These are phyloP conservation scores for Sporothrix phasma DNA, from an alignment of 2,329 filamentous ascomycete genomes.

Conservation along the genomic window DNA sequence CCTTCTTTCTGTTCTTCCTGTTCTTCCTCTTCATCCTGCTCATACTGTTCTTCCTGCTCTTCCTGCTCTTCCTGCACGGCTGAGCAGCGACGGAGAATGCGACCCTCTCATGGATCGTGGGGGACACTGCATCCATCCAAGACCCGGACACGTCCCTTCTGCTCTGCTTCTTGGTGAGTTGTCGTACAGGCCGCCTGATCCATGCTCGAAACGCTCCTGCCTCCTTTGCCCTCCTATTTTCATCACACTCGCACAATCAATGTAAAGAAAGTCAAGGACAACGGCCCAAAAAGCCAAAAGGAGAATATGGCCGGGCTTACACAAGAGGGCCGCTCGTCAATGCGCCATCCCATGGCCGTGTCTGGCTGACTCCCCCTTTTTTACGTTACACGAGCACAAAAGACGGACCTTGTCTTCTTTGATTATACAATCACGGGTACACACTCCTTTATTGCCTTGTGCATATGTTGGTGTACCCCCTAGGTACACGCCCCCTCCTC, in stretches of 20 bases:
- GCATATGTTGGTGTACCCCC: neutral
- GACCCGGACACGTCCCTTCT: neutral
- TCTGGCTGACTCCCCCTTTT: neutral
- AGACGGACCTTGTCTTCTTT: neutral
- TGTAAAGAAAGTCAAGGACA: neutral
- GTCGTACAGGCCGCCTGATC: neutral
- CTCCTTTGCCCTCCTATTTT: neutral
- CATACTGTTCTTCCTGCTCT: neutral
- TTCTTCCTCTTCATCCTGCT: neutral
- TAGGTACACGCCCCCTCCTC: neutral
- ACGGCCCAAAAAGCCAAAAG: neutral
- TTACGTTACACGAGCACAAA: neutral
- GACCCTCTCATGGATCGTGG: neutral
- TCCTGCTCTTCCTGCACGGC: neutral
- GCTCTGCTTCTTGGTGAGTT: neutral
- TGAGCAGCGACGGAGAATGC: neutral
- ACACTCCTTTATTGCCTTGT: neutral
- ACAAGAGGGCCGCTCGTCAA: too few species aligned
- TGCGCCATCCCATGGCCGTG: neutral
- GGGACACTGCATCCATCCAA: neutral
- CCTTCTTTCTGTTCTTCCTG: too few species aligned
- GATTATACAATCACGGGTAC: neutral
- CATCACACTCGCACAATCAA: conserved; percentile 10
- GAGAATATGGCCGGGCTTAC: neutral
- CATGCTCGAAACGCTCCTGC: neutral